These are phyloP conservation scores for Xylariaceae sp. DNA, from an alignment of 2,329 filamentous ascomycete species.

Conservation along the genomic window DNA sequence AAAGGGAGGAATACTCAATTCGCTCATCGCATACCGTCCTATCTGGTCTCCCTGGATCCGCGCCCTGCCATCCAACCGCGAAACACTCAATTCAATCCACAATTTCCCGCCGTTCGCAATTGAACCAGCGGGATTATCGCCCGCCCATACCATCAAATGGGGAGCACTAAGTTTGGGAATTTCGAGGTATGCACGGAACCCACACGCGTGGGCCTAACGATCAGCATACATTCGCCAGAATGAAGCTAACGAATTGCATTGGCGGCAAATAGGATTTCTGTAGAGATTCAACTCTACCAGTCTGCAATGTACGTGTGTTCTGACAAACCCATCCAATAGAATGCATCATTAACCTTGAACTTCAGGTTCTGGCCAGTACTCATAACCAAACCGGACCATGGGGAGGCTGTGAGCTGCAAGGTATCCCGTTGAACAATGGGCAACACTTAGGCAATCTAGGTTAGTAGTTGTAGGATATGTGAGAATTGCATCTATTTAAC, in stretches of 20 bases:
- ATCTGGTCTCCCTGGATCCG: slow-evolving; percentile 1
- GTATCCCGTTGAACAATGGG: slow-evolving; percentile 72
- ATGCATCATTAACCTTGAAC: slow-evolving; percentile 22
- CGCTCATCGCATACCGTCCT: background rate
- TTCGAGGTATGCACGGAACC: slow-evolving; percentile 55
- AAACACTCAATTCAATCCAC: slow-evolving; percentile 7
- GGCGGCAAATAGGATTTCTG: slow-evolving; percentile 70
- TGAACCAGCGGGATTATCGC: slow-evolving; percentile 34
- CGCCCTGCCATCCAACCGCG: slow-evolving; percentile 23
- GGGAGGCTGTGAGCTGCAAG: slow-evolving; percentile 76
- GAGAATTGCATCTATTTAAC: slow-evolving; percentile 30
- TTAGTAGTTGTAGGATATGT: slow-evolving; percentile 48
- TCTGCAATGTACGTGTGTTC: slow-evolving; percentile 75
- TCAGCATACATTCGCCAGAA: background rate
- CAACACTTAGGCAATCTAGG: slow-evolving; percentile 81
- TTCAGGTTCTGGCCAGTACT: slow-evolving; percentile 67
- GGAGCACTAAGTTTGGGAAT: slow-evolving; percentile 66
- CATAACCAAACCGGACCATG: slow-evolving; percentile 65
- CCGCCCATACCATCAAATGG: slow-evolving; percentile 50
- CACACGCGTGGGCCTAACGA: background rate
- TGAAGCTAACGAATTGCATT: slow-evolving; percentile 29
- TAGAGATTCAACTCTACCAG: slow-evolving; percentile 79
- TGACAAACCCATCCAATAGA: background rate
- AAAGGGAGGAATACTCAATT: slow-evolving; percentile 1
- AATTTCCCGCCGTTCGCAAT: slow-evolving; percentile 9